Percentiles rank a stretch among this genome's conserved stretches.
phyloP scores from a whole-genome alignment of 345 rosid genomes.

The Kandelia obovata region DNA sequence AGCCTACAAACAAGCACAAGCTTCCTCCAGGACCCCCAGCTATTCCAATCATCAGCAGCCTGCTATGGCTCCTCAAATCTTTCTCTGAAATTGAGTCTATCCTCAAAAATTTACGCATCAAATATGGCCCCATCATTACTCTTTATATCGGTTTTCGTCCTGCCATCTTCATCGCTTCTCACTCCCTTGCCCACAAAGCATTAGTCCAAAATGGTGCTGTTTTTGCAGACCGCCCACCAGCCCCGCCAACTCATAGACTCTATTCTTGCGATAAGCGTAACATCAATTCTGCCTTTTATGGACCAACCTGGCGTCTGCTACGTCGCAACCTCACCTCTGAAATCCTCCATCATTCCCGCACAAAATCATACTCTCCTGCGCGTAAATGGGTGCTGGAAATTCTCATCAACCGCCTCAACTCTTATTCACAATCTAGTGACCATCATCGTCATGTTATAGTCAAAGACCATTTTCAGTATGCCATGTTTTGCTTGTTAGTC shows the following conservation, averaged over 20 bases:
- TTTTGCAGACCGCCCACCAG: slow-evolving; percentile 42
- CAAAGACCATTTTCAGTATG: slow-evolving; percentile 25
- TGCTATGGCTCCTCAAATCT: slow-evolving; percentile 10
- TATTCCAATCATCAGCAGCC: slow-evolving; percentile 20
- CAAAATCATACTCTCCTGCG: slow-evolving; percentile 21
- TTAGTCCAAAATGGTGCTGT: slow-evolving; percentile 41
- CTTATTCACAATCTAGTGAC: slow-evolving; percentile 6
- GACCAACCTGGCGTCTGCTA: slow-evolving; percentile 42
- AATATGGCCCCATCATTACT: slow-evolving; percentile 39
- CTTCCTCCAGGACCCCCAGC: slow-evolving; percentile 32
- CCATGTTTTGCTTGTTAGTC: slow-evolving; percentile 35
- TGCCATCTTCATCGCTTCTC: slow-evolving; percentile 36
- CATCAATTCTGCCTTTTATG: slow-evolving; percentile 41
- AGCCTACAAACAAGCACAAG: background rate
- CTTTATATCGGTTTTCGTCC: slow-evolving; percentile 37
- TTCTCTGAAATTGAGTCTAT: slow-evolving; percentile 5
- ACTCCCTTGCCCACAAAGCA: slow-evolving; percentile 39
- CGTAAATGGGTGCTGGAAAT: slow-evolving; percentile 45
- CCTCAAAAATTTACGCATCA: slow-evolving; percentile 21
- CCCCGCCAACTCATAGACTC: slow-evolving; percentile 23
- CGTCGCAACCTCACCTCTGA: slow-evolving; percentile 48
- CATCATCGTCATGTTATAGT: slow-evolving; percentile 3
- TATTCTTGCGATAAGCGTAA: slow-evolving; percentile 28
- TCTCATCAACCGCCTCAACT: slow-evolving; percentile 13
- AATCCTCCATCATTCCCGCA: slow-evolving; percentile 36